Percentiles rank a stretch among this genome's conserved stretches.
These are phyloP conservation scores for Lumnitzera racemosa DNA, from an alignment of 345 rosid genomes.

Conservation along the genomic window DNA sequence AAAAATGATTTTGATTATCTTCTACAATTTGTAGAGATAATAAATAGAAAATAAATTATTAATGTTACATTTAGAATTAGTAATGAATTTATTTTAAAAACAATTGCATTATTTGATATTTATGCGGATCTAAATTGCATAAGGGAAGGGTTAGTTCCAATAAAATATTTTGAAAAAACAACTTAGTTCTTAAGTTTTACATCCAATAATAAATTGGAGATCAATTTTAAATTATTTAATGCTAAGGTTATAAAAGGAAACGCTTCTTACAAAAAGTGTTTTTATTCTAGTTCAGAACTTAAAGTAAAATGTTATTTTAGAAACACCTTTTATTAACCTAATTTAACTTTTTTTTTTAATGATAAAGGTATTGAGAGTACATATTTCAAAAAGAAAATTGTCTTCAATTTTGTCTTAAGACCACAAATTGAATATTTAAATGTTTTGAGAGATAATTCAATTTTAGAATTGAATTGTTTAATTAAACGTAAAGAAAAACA, in stretches of 20 bases:
- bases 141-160: too few species aligned
- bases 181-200: background rate
- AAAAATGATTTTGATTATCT: too few species aligned
- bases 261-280: background rate
- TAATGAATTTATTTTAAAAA: background rate
- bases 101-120: background rate
- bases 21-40: background rate
- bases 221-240: background rate
- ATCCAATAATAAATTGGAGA: background rate
- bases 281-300: constrained; percentile 3
- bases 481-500: background rate
- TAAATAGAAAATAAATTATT: background rate
- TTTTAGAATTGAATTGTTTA: background rate
- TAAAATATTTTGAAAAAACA: background rate
- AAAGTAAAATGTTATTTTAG: background rate
- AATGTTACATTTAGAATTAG: background rate
- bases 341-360: background rate
- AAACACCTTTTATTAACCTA: background rate
- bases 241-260: background rate
- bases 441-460: background rate
- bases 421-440: too few species aligned
- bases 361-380: too few species aligned
- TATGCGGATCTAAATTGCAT: background rate
- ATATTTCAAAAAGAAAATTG: too few species aligned
- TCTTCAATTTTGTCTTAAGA: background rate